Conservation (phyloP, 257 asterid genomes). For the Solanum chmielewskii region DNA sequence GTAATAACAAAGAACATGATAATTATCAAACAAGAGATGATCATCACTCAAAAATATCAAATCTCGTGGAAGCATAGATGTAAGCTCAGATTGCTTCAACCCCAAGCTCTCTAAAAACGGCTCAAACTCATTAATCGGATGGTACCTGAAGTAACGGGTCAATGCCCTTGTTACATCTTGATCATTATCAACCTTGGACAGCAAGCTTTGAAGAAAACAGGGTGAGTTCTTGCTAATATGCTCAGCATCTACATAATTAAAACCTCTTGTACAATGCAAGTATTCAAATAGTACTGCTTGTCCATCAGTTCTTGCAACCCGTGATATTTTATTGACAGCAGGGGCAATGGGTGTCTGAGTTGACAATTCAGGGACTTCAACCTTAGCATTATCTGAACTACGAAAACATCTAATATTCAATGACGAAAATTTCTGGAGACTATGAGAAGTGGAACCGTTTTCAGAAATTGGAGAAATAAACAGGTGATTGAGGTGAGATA, state of each 20-base stretch:
- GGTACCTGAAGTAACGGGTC: constrained; percentile 51
- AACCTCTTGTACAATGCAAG: constrained; percentile 74
- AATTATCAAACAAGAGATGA: constrained; percentile 51
- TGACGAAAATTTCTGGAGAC: constrained; percentile 7
- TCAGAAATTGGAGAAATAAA: constrained; percentile 1
- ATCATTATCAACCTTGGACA: constrained; percentile 40
- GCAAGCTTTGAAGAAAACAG: constrained; percentile 33
- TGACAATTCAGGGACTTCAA: constrained; percentile 14
- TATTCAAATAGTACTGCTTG: constrained; percentile 76
- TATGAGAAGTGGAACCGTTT: not conserved
- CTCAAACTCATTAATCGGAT: constrained; percentile 87
- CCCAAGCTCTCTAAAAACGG: constrained; percentile 92
- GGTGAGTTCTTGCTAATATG: constrained; percentile 87
- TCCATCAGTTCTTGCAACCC: constrained; percentile 45
- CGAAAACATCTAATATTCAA: constrained; percentile 17
- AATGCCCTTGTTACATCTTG: constrained; percentile 48
- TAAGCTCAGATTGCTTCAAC: constrained; percentile 36
- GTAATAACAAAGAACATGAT: constrained; percentile 51
- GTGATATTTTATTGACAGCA: constrained; percentile 3
- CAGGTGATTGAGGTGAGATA: constrained; percentile 11
- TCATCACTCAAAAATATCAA: constrained; percentile 60
- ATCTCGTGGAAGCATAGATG: constrained; percentile 50
- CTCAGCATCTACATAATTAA: constrained; percentile 64
- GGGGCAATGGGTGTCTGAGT: not conserved
- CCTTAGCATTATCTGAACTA: constrained; percentile 1